phyloP scores from a whole-genome alignment of 2,329 filamentous ascomycete genomes.

The Penicillium sp. region DNA sequence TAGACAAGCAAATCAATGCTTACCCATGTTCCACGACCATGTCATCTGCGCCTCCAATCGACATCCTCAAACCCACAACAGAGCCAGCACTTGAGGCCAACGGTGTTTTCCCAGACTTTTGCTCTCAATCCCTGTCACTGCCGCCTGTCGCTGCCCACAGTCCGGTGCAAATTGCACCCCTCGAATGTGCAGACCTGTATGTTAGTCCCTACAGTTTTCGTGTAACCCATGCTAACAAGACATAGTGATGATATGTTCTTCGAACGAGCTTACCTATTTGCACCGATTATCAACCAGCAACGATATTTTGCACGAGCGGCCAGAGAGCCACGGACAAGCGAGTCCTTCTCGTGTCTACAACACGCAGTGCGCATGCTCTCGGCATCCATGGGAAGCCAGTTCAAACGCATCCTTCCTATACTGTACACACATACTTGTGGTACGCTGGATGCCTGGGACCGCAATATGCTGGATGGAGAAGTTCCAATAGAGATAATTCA shows the following conservation, averaged over 20 bases:
- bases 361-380: neutral
- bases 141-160: neutral
- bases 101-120: neutral
- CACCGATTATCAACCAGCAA: neutral
- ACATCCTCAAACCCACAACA: neutral
- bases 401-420: neutral
- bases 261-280: neutral
- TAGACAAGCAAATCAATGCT: neutral
- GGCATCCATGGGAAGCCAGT: neutral
- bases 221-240: neutral
- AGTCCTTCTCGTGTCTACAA: neutral
- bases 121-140: neutral
- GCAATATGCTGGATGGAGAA: neutral
- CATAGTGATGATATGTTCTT: neutral
- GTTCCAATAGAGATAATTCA: neutral
- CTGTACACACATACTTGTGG: neutral
- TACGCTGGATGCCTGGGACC: neutral
- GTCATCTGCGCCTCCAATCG: neutral
- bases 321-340: neutral
- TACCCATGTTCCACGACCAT: too few species aligned
- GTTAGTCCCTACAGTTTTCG: neutral
- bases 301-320: neutral
- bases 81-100: neutral
- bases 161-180: neutral
- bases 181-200: neutral